phyloP scores from a whole-genome alignment of 371 early-diverging fungal genomes.

The Vairimorpha apis region DNA sequence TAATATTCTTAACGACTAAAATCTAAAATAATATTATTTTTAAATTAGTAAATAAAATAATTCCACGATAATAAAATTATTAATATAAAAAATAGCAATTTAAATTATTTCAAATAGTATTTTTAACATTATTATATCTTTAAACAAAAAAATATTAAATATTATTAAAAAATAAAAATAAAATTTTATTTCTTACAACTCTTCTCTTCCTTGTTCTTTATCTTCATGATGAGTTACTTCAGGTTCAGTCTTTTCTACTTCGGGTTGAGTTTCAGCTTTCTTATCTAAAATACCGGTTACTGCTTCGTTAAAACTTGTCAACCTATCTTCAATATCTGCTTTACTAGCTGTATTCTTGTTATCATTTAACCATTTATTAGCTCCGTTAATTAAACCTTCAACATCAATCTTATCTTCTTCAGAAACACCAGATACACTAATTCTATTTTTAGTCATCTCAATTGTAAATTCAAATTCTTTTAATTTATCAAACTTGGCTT shows the following conservation, averaged over 20 bases:
- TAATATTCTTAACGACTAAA: too few species aligned
- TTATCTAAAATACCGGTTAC: slow-evolving; percentile 18
- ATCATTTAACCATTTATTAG: slow-evolving; percentile 53
- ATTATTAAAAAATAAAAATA: neutral
- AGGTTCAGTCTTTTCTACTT: neutral
- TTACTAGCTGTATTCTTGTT: slow-evolving; percentile 24
- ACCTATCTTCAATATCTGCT: slow-evolving; percentile 36
- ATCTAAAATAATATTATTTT: too few species aligned
- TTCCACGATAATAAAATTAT: too few species aligned
- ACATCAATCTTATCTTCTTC: slow-evolving; percentile 43
- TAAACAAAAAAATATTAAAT: too few species aligned
- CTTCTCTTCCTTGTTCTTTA: slow-evolving; percentile 26
- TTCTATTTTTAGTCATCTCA: slow-evolving; percentile 23
- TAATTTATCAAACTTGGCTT: slow-evolving; percentile 1
- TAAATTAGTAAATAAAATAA: too few species aligned
- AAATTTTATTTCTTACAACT: slow-evolving; percentile 15
- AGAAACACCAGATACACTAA: slow-evolving; percentile 23
- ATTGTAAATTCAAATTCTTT: slow-evolving; percentile 38
- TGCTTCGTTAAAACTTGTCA: slow-evolving; percentile 21
- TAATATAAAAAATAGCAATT: too few species aligned
- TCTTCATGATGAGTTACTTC: slow-evolving; percentile 29
- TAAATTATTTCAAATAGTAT: too few species aligned
- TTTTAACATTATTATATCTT: too few species aligned
- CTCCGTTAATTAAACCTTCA: slow-evolving; percentile 43
- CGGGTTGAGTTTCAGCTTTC: slow-evolving; percentile 19